phyloP scores from a whole-genome alignment of 1,139 yeast genomes.

The Meyerozyma sp. region DNA sequence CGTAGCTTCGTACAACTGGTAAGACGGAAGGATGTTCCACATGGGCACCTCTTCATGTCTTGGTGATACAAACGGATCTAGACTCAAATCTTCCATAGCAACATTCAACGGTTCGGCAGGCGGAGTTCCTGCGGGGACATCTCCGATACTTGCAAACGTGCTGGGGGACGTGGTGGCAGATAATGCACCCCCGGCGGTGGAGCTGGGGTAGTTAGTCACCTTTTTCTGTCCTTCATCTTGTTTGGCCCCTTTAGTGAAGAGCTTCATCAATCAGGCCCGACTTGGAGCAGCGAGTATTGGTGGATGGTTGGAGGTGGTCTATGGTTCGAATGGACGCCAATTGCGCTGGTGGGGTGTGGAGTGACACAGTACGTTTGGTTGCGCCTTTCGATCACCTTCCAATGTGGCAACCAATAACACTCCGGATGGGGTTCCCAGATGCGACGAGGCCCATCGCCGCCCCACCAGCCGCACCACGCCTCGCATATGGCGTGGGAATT shows the following conservation, averaged over 20 bases:
- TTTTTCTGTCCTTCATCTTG: neutral
- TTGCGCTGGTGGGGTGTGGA: no score
- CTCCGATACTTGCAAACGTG: neutral
- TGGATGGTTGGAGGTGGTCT: no score
- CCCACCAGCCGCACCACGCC: neutral
- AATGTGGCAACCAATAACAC: neutral
- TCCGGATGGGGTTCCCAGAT: neutral
- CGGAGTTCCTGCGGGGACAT: neutral
- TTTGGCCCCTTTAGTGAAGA: neutral
- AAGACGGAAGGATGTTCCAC: conserved; percentile 23
- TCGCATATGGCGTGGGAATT: neutral
- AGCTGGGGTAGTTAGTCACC: neutral
- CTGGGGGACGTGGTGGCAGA: no score
- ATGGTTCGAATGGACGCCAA: no score
- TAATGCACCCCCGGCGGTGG: neutral
- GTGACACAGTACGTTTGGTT: no score
- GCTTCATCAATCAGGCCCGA: neutral
- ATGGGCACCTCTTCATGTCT: conserved; percentile 21
- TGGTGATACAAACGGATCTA: conserved; percentile 14
- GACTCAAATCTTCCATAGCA: neutral
- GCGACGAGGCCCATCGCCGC: neutral
- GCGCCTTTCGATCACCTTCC: no score
- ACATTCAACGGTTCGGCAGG: neutral
- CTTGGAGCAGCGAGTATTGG: neutral
- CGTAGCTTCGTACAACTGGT: conserved; percentile 21